Evolutionary conservation across 352 stramenopile species (phyloP), one percentile per base, ranked within the genome.

Genomic region (Globisporangium spiculum): DNA sequence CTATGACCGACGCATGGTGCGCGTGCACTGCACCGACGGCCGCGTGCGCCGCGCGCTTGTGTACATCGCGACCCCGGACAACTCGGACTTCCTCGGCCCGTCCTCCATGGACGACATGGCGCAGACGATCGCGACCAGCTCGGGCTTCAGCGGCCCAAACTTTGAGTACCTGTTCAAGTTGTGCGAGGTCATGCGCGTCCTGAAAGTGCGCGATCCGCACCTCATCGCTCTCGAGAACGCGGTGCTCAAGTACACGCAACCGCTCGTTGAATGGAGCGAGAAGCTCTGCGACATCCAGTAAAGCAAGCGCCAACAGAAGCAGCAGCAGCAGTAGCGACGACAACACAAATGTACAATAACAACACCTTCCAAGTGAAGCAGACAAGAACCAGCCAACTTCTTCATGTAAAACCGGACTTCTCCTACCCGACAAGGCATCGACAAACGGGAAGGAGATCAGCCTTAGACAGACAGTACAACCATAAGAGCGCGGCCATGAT

Each of bases 131-230:
- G 81, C 81, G 44, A 93, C 83, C 8, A 76, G 86, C 27, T 80
- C 74, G 38, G 88, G 88, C 48, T 79, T 82, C 68, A 94, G 85
- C 60, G 88, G 88, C 36, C 84, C 87, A 50, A 96, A 96, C 77
- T 87, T 90, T 50, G 88, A 96, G 77, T 95, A 96, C 69, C 75
- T 96, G 54, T 91, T 89, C 61, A 86, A 83, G 60, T 79, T 96
- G 62, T 93, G 84, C 68, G 81, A 90, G 60, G 83, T 75, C 84
- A 96, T 96, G 84, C 86, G 84, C 69, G 62, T 75, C 50, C 73
- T 96, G 65, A 76, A 93, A 48, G 84, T 96, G 62, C 70, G 72
- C 65, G 88, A 96, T 65, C 83, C 83, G 56, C 88, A 96, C 68
- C 75, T 96, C 55, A 80, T 86, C 8, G 79, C 83, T 27, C 74